phyloP scores from a whole-genome alignment of 257 asterid genomes.

The Henckelia pumila region DNA sequence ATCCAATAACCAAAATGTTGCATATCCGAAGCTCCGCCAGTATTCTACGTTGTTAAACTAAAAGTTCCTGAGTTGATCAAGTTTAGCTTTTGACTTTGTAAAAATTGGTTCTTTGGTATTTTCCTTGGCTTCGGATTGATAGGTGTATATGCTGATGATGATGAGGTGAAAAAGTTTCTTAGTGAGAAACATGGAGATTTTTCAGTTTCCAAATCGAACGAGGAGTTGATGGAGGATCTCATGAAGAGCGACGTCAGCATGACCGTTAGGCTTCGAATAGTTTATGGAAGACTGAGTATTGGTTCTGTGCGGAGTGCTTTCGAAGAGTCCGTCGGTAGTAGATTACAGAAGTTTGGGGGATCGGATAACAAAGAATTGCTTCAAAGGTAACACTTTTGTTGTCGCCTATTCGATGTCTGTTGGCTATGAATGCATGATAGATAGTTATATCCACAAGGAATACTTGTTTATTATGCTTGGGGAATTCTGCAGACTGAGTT shows the following conservation, averaged over 20 bases:
- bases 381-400: constrained; percentile 44
- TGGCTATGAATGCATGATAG: too few relatives aligned
- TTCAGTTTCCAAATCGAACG: constrained; percentile 44
- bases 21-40: background rate
- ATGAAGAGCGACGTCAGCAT: constrained; percentile 67
- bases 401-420: background rate
- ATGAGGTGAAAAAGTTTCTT: constrained; percentile 47
- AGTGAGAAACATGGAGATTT: constrained; percentile 51
- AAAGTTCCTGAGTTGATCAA: background rate
- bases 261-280: constrained; percentile 87
- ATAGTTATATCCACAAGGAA: background rate
- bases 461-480: background rate
- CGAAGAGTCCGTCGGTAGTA: constrained; percentile 76
- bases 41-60: background rate
- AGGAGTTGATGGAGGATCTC: constrained; percentile 48
- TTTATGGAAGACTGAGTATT: constrained; percentile 77
- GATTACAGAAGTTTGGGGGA: constrained; percentile 63
- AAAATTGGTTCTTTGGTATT: background rate
- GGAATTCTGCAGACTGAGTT: background rate
- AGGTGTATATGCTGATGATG: constrained; percentile 90
- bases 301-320: constrained; percentile 71
- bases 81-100: background rate
- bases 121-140: constrained; percentile 20
- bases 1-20: background rate
- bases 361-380: constrained; percentile 68